Evolutionary conservation across 2,329 filamentous ascomycete genomes (phyloP).

Genomic region (Hypoxylon sp.): DNA sequence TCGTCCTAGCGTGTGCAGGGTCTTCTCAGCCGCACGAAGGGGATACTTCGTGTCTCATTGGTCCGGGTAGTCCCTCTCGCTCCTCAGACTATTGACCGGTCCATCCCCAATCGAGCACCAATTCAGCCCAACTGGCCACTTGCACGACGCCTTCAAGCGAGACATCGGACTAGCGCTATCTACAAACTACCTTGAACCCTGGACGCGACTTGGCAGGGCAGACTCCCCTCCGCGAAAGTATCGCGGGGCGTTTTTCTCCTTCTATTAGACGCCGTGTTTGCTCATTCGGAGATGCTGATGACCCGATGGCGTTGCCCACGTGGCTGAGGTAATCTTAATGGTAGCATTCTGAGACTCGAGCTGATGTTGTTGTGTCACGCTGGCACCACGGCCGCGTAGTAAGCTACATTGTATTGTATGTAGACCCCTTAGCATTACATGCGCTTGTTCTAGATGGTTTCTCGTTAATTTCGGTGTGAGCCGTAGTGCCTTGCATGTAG

Average conservation of each 20-base stretch:
- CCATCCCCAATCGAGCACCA: slow-evolving; percentile 30
- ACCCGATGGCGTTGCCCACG: background rate
- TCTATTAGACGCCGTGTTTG: background rate
- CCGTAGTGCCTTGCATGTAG: slow-evolving; percentile 8
- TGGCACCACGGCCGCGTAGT: background rate
- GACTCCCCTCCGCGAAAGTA: slow-evolving; percentile 16
- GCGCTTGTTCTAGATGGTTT: background rate
- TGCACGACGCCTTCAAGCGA: slow-evolving; percentile 27
- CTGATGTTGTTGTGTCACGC: slow-evolving; percentile 13
- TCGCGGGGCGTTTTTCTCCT: slow-evolving; percentile 14
- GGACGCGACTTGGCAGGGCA: slow-evolving; percentile 40
- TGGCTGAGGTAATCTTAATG: background rate
- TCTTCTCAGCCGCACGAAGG: slow-evolving; percentile 41
- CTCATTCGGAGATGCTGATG: background rate
- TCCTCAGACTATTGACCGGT: slow-evolving; percentile 33
- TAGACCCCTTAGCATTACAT: background rate
- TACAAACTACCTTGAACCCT: slow-evolving; percentile 1
- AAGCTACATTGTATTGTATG: background rate
- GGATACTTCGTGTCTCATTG: slow-evolving; percentile 20
- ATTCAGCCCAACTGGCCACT: slow-evolving; percentile 33
- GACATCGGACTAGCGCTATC: slow-evolving; percentile 11
- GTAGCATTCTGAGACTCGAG: background rate
- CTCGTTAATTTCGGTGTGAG: background rate
- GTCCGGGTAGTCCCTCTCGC: slow-evolving; percentile 16
- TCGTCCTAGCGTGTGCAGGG: slow-evolving; percentile 29